phyloP scores from a whole-genome alignment of 257 asterid species.

The Cruciata laevipes region DNA sequence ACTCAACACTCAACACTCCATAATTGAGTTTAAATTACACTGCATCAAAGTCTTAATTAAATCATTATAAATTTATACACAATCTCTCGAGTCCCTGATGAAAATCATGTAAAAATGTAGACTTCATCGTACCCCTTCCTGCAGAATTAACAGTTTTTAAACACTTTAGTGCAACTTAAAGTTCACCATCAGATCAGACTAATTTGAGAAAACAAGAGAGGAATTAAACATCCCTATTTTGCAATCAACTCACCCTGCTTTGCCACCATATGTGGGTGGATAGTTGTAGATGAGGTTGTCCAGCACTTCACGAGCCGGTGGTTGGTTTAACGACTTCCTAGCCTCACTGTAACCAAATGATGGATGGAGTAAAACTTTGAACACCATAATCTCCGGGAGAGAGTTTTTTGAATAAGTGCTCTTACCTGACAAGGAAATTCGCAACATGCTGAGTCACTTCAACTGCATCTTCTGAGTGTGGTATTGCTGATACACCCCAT shows the following conservation, averaged over 20 bases:
- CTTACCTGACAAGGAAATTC: conserved; percentile 71
- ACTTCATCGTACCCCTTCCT: conserved; percentile 96
- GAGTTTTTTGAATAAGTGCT: background rate
- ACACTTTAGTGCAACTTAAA: background rate
- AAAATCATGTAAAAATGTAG: conserved; percentile 45
- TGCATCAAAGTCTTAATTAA: too few relatives aligned
- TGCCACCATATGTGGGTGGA: conserved; percentile 79
- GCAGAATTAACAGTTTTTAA: conserved; percentile 13
- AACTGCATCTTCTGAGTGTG: conserved; percentile 93
- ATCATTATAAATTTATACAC: too few relatives aligned
- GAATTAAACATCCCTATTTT: background rate
- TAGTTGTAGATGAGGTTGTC: conserved; percentile 84
- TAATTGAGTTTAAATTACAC: too few relatives aligned
- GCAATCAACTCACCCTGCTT: conserved; percentile 54
- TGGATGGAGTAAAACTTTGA: background rate
- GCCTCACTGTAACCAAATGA: conserved; percentile 55
- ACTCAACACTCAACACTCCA: too few relatives aligned
- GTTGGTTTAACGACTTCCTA: conserved; percentile 68
- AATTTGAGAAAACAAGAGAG: too few relatives aligned
- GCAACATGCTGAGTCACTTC: conserved; percentile 94
- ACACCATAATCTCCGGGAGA: background rate
- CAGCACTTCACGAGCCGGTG: conserved; percentile 53
- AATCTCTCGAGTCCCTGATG: background rate
- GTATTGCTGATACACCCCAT: conserved; percentile 83
- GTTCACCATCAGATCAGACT: background rate